Percentiles rank a stretch among this genome's conserved stretches.
phyloP scores from a whole-genome alignment of 768 basidiomycete species.

The Lyophyllum decastes region DNA sequence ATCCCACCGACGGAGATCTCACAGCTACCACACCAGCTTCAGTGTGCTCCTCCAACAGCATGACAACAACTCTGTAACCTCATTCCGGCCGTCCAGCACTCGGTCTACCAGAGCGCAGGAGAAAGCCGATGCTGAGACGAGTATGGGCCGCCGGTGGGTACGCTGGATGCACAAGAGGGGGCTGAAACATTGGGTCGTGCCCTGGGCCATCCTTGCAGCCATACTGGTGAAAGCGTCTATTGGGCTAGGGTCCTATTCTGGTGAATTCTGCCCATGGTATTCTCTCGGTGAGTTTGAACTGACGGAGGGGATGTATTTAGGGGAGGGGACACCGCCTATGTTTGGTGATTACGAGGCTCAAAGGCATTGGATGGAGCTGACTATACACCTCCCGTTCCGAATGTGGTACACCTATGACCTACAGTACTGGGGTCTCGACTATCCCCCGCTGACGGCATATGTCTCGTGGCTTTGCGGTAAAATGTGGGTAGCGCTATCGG shows the following conservation, averaged over 20 bases:
- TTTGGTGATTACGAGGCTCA: conserved; percentile 94
- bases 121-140: conserved; percentile 26
- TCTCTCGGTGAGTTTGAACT: background rate
- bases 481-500: conserved; percentile 48
- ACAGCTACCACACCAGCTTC: conserved; percentile 37
- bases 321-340: conserved; percentile 74
- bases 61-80: background rate
- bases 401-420: conserved; percentile 91
- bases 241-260: conserved; percentile 81
- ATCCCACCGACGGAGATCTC: conserved; percentile 4
- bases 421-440: conserved; percentile 93
- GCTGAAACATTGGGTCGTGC: conserved; percentile 61
- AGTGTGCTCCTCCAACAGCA: conserved; percentile 43
- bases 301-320: conserved; percentile 34
- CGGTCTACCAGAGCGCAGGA: conserved; percentile 15
- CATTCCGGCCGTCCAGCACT: conserved; percentile 1
- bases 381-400: conserved; percentile 68
- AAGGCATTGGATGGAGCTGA: conserved; percentile 94
- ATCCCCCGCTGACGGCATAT: conserved; percentile 92
- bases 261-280: conserved; percentile 54
- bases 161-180: conserved; percentile 79
- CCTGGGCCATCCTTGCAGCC: conserved; percentile 52
- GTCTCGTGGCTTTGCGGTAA: conserved; percentile 81
- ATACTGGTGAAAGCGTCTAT: conserved; percentile 66
- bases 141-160: conserved; percentile 64